Evolutionary conservation across 1,139 yeast species (phyloP), one percentile per base, ranked within the genome.

Genomic region (Candida freyschussii): DNA sequence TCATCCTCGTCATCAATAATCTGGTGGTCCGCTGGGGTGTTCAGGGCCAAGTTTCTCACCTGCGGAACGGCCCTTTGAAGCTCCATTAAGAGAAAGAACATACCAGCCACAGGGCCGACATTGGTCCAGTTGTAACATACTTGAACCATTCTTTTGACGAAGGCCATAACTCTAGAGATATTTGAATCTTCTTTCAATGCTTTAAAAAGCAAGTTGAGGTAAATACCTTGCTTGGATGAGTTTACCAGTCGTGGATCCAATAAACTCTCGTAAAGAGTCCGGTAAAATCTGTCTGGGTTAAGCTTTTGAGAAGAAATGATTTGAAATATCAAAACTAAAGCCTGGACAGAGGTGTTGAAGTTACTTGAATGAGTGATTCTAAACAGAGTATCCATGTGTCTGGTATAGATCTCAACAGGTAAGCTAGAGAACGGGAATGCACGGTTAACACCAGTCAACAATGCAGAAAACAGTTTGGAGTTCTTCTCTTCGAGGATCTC

Each of bases 291-390:
- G 54, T 85, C 94, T 16, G 75, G 57, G 45, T 72, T 67, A 47
- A 78, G 60, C 19, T 67, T 63, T 43, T 81, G 84, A 39, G 67
- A 65, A 17, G 71, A 52, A 14, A 75, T 65, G 41, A 91, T 83
- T 54, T 86, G 96, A 57, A 81, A 77, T 34, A 91, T 76, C 51
- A 91, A 73, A 19, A 83, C 79, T 45, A 93, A 69, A 0, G 98
- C 95, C 63, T 93, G 98, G 20, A 93, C 79, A 8, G 95, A 80
- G 3, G 98, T 91, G 57, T 86, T 87, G 66, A 91, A 89, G 57
- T 93, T 93, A 18, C 95, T 77, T 15, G 96, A 82, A 57, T 91
- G 97, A 3, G 97, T 89, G 52, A 91, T 89, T 52, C 77, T 77
- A 67, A 82, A 93, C 38, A 91, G 65, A 1, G 95, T 82, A 52